Evolutionary conservation across 768 basidiomycete genomes (phyloP), one percentile per base, ranked within the genome.

Genomic region (Neoboletus magnificus): DNA sequence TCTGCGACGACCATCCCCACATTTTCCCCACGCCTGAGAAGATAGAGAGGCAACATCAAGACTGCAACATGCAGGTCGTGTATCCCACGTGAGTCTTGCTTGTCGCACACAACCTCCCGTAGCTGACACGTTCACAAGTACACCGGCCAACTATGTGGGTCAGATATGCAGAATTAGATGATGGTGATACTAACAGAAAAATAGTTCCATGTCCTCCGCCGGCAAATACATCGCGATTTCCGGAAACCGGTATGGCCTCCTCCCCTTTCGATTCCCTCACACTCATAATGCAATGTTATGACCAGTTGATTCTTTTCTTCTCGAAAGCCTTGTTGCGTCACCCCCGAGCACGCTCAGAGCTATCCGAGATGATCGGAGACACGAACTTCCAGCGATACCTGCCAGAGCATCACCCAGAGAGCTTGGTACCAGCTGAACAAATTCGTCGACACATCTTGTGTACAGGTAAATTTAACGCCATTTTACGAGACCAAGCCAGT

Each of bases 11-110:
- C 65, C 94, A 99, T 70, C 96, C 96, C 7, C 80, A 93, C 69
- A 71, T 87, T 56, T 98, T 85, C 85, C 96, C 96, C 1, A 85
- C 85, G 0, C 82, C 82, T 1, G 85, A 95, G 73, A 97, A 96
- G 78, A 74, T 95, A 57, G 92, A 94, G 67, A 77, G 97, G 45
- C 94, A 97, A 66, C 94, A 98, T 68, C 97, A 99, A 76, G 97
- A 99, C 71, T 97, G 95, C 75, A 99, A 98, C 71, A 93, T 98
- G 92, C 97, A 98, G 75, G 89, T 99, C 62, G 93, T 96, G 29
- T 98, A 98, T 75, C 91, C 94, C 5, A 94, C 94, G 88, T 91
- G 68, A 72, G 88, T 79, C 33, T 10, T 39, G 2, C 29, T 53
- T 55, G 15, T 29, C 27, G 25, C 37, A 45, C 41, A 25, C 16